Evolutionary conservation across 805 yeast species (phyloP).

Genomic region (Metschnikowia noctiluminum): DNA sequence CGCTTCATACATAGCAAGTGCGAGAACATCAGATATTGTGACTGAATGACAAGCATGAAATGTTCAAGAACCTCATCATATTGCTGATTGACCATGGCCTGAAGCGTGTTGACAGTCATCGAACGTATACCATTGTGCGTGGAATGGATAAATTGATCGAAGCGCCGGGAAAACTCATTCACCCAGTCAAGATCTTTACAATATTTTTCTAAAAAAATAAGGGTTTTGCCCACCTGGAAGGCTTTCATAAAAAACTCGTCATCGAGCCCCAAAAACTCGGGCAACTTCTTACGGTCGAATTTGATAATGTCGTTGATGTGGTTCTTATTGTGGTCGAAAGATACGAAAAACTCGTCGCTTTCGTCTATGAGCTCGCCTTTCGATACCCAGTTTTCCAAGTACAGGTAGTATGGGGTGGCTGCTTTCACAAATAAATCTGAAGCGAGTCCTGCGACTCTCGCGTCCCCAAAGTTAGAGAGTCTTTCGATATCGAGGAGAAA

Average conservation of each 20-base stretch:
- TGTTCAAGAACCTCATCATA: slow-evolving; percentile 52
- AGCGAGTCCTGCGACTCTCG: slow-evolving; percentile 43
- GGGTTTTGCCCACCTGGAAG: slow-evolving; percentile 68
- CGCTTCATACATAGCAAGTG: slow-evolving; percentile 64
- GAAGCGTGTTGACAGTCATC: slow-evolving; percentile 33
- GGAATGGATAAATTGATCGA: slow-evolving; percentile 28
- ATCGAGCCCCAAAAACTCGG: slow-evolving; percentile 39
- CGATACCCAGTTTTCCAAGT: slow-evolving; percentile 63
- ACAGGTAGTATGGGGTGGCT: slow-evolving; percentile 57
- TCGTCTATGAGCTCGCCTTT: slow-evolving; percentile 59
- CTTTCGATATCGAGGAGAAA: slow-evolving; percentile 52
- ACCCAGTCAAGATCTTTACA: slow-evolving; percentile 72
- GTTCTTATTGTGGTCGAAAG: slow-evolving; percentile 26
- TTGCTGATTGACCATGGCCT: slow-evolving; percentile 36
- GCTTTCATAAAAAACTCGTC: slow-evolving; percentile 41
- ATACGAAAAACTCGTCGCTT: slow-evolving; percentile 61
- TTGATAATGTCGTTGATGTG: slow-evolving; percentile 35
- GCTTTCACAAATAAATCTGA: slow-evolving; percentile 42
- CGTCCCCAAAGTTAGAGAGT: slow-evolving; percentile 64
- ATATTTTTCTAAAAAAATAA: slow-evolving; percentile 56
- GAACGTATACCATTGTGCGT: slow-evolving; percentile 32
- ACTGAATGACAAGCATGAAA: slow-evolving; percentile 47
- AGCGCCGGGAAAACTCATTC: slow-evolving; percentile 38
- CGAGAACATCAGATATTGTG: slow-evolving; percentile 44
- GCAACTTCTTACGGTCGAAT: slow-evolving; percentile 36